Percentiles rank a stretch among this genome's conserved stretches.
These are phyloP conservation scores for Vaccinium vitisidaea DNA, from an alignment of 148 eudicot species.

Conservation along the genomic window DNA sequence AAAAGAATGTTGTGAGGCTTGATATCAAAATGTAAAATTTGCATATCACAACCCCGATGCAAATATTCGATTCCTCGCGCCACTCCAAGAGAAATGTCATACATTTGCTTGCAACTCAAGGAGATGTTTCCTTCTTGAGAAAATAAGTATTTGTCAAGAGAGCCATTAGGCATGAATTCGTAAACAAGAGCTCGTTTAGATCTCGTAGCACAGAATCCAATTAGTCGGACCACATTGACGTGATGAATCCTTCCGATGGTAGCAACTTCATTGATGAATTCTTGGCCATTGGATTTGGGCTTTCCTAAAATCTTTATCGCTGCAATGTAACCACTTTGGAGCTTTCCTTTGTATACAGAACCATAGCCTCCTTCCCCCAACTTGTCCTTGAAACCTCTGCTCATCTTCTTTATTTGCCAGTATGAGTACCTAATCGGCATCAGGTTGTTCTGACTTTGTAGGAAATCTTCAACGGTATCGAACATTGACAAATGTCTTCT, in stretches of 20 bases:
- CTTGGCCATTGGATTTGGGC: slow-evolving; percentile 21
- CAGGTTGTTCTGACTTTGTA: background rate
- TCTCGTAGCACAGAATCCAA: slow-evolving; percentile 28
- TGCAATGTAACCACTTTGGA: background rate
- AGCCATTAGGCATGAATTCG: slow-evolving; percentile 27
- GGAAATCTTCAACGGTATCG: too few species aligned
- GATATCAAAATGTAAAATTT: background rate
- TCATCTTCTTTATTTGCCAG: background rate
- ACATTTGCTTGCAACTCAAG: slow-evolving; percentile 21
- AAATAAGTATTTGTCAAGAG: slow-evolving; percentile 28
- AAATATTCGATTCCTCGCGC: slow-evolving; percentile 27
- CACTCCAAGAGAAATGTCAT: slow-evolving; percentile 22
- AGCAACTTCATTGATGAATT: slow-evolving; percentile 28
- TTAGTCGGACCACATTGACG: slow-evolving; percentile 26
- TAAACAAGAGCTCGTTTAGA: slow-evolving; percentile 13
- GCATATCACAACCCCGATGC: slow-evolving; percentile 29
- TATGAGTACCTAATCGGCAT: background rate
- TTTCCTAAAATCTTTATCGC: slow-evolving; percentile 28
- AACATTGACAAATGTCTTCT: too few species aligned
- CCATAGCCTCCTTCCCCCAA: background rate
- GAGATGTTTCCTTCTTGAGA: slow-evolving; percentile 6
- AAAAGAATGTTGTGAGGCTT: too few species aligned
- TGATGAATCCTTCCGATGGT: slow-evolving; percentile 16
- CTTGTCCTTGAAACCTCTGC: background rate
- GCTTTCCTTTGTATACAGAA: slow-evolving; percentile 7